Evolutionary conservation across 2,329 filamentous ascomycete species (phyloP).

Genomic region (Claviceps humidiphila): DNA sequence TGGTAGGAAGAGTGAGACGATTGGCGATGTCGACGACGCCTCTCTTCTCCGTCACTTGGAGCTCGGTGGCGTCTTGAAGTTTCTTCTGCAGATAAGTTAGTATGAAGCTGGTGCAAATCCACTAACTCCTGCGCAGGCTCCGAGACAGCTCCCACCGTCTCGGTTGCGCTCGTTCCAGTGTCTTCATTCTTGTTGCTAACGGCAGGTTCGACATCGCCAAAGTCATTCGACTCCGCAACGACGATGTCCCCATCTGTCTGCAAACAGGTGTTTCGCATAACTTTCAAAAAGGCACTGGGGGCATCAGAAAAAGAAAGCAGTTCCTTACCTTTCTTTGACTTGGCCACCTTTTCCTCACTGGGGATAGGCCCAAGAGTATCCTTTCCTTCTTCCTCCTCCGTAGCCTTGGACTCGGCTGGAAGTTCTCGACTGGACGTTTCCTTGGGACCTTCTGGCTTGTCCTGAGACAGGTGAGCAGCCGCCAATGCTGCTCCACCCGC

Average conservation of each 20-base stretch:
- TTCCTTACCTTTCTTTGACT: slow-evolving; percentile 31
- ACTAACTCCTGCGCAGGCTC: background rate
- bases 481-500: slow-evolving; percentile 4
- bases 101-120: slow-evolving; percentile 26
- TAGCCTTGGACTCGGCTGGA: slow-evolving; percentile 11
- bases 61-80: slow-evolving; percentile 25
- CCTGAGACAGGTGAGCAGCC: background rate
- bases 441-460: background rate
- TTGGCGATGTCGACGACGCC: slow-evolving; percentile 28
- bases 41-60: slow-evolving; percentile 25
- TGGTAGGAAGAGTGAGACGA: slow-evolving; percentile 15
- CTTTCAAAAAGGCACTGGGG: slow-evolving; percentile 22
- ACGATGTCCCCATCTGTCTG: slow-evolving; percentile 11
- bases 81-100: slow-evolving; percentile 45
- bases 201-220: background rate
- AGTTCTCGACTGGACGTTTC: background rate
- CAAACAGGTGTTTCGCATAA: slow-evolving; percentile 15
- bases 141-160: background rate
- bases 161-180: background rate
- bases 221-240: background rate
- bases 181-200: background rate
- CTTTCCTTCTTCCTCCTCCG: slow-evolving; percentile 24
- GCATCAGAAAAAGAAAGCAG: slow-evolving; percentile 24
- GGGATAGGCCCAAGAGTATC: slow-evolving; percentile 26
- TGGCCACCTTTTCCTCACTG: slow-evolving; percentile 19